These are phyloP conservation scores for Solanum tarapatanum DNA, from an alignment of 257 asterid genomes.

Conservation along the genomic window DNA sequence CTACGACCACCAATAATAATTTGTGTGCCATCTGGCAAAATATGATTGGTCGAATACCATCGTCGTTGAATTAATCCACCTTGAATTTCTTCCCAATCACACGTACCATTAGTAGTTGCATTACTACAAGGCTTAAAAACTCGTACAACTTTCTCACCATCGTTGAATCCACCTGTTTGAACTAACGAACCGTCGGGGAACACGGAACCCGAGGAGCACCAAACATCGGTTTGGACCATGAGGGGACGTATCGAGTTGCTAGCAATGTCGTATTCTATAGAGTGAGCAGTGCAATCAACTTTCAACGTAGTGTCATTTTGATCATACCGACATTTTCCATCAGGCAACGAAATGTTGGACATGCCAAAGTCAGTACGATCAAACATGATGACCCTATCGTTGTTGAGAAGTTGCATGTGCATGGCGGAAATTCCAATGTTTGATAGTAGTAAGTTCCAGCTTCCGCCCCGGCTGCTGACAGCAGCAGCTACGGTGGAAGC, in stretches of 20 bases:
- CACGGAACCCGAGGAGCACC: constrained; percentile 22
- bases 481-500: neutral
- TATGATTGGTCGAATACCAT: constrained; percentile 22
- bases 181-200: constrained; percentile 6
- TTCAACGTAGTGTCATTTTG: neutral
- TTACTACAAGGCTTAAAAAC: neutral
- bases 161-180: constrained; percentile 15
- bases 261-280: constrained; percentile 11
- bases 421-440: constrained; percentile 20
- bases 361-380: constrained; percentile 15
- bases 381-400: constrained; percentile 8
- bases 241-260: constrained; percentile 15
- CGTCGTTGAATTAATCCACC: constrained; percentile 5
- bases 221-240: constrained; percentile 10
- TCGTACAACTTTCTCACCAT: constrained; percentile 10
- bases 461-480: neutral
- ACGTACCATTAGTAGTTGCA: neutral
- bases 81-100: constrained; percentile 14
- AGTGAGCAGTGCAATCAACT: constrained; percentile 19
- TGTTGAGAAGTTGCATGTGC: constrained; percentile 27
- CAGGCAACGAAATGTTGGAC: constrained; percentile 12
- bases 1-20: constrained; percentile 15
- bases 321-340: constrained; percentile 8
- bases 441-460: constrained; percentile 6
- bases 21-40: constrained; percentile 18